Evolutionary conservation across 2,329 filamentous ascomycete species (phyloP).

Genomic region (Colletotrichum tropicicola): DNA sequence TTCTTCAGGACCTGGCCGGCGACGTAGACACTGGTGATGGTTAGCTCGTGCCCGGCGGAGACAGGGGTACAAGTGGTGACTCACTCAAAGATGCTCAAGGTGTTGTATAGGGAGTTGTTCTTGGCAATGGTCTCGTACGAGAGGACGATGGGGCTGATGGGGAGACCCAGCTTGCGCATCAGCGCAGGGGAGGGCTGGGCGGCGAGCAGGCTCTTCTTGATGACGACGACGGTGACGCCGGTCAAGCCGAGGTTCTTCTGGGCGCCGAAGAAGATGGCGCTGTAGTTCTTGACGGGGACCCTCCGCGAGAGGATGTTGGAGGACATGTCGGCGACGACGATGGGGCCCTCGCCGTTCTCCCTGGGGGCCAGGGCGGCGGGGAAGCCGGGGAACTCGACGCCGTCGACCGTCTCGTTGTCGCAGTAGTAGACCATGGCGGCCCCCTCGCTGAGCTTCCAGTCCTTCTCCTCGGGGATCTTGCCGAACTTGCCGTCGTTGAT

Average conservation of each 20-base stretch:
- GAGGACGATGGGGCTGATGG: constrained; percentile 81
- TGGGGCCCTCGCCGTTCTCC: constrained; percentile 69
- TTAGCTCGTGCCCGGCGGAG: background rate
- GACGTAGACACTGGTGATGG: constrained; percentile 75
- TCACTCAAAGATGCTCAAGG: constrained; percentile 88
- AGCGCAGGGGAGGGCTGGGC: constrained; percentile 76
- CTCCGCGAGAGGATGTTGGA: constrained; percentile 90
- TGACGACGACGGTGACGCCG: constrained; percentile 85
- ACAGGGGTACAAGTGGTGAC: constrained; percentile 35
- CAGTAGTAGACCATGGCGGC: constrained; percentile 87
- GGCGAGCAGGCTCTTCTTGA: constrained; percentile 83
- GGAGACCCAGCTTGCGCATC: constrained; percentile 78
- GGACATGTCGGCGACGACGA: constrained; percentile 92
- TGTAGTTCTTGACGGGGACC: constrained; percentile 82
- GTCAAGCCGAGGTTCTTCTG: constrained; percentile 94
- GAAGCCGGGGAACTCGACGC: constrained; percentile 85
- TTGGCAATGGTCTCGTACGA: constrained; percentile 87
- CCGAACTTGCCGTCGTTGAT: constrained; percentile 84
- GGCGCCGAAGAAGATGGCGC: constrained; percentile 88
- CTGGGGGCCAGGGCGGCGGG: constrained; percentile 70
- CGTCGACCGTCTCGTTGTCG: constrained; percentile 94
- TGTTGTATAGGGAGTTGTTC: constrained; percentile 97
- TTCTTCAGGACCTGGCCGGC: constrained; percentile 88
- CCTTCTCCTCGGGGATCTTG: constrained; percentile 78
- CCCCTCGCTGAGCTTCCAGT: constrained; percentile 77